Evolutionary conservation across 1,284 basidiomycete species (phyloP), one percentile per base, ranked within the genome.

Genomic region (Ustilago tritici): DNA sequence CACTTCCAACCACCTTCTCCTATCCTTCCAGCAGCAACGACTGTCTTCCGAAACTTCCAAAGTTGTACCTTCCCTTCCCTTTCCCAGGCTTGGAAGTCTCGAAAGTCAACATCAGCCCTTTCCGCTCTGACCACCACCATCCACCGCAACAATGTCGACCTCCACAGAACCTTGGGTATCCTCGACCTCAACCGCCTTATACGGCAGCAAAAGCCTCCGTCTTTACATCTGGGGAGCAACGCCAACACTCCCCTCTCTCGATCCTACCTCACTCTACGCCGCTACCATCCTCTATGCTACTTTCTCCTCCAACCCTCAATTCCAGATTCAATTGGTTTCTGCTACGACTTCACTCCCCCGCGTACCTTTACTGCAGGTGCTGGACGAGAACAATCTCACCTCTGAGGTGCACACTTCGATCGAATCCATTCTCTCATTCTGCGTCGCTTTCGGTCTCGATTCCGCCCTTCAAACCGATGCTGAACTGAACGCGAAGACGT

Each of bases 231-330:
- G 76, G 76, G 76, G 76, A 40, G 46, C 56, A 6, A 46, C 61
- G 6, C 12, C 68, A 0, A n/a, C 65, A 9, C 53, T 83, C 14
- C 82, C 82, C 10, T 67, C 74, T 0, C 71, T 81, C 41, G 82
- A 83, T 49, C 80, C 82, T 4, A 62, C 70, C 23, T 77, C 71
- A 19, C 75, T 83, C 35, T 83, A 83, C 65, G 78, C 72, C 7
- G 62, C 71, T 1, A 69, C 82, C 10, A 63, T 83, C 17, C 61
- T 83, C n/a, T 56, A 61, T 34, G 59, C 76, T 17, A 72, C 79
- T 0, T 78, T 78, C 32, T 15, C 46, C 7, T 47, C 19, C 34
- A 31, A 49, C 3, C 40, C 31, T 2, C 17, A 53, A 1, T 55
- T 60, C 4, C 41, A 38, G 41, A 46, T 77, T 19, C 54, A 76